Evolutionary conservation across 306 rosid genomes (phyloP), one percentile per base, ranked within the genome.

Genomic region (Gleditsia sinensis): DNA sequence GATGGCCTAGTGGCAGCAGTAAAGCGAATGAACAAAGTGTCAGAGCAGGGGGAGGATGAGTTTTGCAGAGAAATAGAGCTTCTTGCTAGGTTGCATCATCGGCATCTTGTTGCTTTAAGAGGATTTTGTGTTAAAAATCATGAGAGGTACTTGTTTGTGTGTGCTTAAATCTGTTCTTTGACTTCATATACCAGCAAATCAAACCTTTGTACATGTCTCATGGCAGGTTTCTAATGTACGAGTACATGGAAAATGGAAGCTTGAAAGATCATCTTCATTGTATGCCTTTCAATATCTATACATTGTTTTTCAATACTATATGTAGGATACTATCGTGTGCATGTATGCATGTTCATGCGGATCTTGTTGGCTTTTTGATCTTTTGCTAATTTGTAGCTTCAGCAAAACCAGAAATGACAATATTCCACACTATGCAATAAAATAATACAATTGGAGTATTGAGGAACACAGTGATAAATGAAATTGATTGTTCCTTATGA

Each of bases 211-310:
- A 61, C 57, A 27, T 75, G 36, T 81, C 67, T 79, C 67, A 67
- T 84, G 81, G 77, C 91, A 95, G 99, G 95, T 92, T 92, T 88
- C 89, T 95, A 54, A 67, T 95, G 83, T 95, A 92, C 21, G 99
- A 95, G 85, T 83, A 88, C 87, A 92, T 95, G 99, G 96, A 85
- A 74, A 94, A 92, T 72, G 99, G 99, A 73, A 95, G 98, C 97
- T 83, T 95, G 86, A 88, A 92, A 83, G 99, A 95, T 82, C 97
- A 92, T 90, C 96, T 95, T 82, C 98, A 95, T 80, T 74, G 99
- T 95, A 92, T 87, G 93, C 72, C 81, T 76, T 81, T 82, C 67
- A 68, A 60, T 37, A 53, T 77, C 82, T 75, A 66, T 65, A 62
- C 55, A 75, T 50, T 68, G 53, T 70, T 69, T 21, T 23, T 51